Evolutionary conservation across 805 yeast species (phyloP).

Genomic region (Scheffersomyces spartinae): DNA sequence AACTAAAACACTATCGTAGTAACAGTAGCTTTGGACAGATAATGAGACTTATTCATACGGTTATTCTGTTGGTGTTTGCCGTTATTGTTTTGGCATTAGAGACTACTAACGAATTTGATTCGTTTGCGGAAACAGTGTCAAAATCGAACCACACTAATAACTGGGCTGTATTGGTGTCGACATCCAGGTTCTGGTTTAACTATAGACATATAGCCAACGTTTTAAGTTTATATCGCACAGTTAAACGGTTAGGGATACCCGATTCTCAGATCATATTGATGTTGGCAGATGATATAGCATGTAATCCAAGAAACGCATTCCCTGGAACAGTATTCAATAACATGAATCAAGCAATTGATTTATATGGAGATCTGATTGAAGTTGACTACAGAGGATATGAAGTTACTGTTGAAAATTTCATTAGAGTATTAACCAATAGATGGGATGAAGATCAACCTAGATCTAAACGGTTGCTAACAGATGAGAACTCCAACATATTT

Average conservation of each 20-base stretch:
- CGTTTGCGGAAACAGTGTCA: no score
- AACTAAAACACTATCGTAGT: no score
- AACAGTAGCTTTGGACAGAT: no score
- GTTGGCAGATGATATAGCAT: conserved; percentile 95
- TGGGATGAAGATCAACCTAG: conserved; percentile 94
- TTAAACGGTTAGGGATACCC: conserved; percentile 91
- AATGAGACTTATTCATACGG: no score
- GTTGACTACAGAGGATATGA: conserved; percentile 97
- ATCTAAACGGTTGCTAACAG: conserved; percentile 81
- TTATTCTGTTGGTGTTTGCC: no score
- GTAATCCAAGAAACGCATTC: conserved; percentile 90
- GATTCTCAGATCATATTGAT: conserved; percentile 94
- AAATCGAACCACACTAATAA: conserved; percentile 47
- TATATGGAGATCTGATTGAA: conserved; percentile 90
- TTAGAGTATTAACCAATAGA: conserved; percentile 85
- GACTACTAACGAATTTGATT: no score
- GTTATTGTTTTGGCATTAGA: no score
- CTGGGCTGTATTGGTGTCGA: conserved; percentile 87
- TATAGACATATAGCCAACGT: conserved; percentile 97
- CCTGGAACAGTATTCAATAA: conserved; percentile 95
- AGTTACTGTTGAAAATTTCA: conserved; percentile 93
- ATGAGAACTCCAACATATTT: conserved; percentile 88
- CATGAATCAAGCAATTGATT: conserved; percentile 81
- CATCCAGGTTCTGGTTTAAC: conserved; percentile 97
- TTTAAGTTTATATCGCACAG: conserved; percentile 87